Evolutionary conservation across 1,284 basidiomycete genomes (phyloP).

Genomic region (Melampsora americana): DNA sequence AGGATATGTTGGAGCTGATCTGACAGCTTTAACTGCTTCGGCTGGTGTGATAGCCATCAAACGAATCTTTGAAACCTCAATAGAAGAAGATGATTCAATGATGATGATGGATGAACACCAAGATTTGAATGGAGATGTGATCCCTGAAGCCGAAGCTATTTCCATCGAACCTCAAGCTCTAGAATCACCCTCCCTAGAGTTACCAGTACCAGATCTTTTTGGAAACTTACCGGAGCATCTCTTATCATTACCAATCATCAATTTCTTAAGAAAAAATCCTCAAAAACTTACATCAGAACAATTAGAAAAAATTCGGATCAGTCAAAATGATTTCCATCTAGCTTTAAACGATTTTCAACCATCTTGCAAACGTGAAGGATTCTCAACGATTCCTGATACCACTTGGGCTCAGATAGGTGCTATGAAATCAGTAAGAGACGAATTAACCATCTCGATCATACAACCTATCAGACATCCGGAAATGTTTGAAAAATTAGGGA

Average conservation of each 20-base stretch:
- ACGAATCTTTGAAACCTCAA: constrained; percentile 71
- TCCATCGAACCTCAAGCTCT: constrained; percentile 3
- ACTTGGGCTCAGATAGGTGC: constrained; percentile 96
- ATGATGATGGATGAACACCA: constrained; percentile 36
- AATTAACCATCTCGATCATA: constrained; percentile 94
- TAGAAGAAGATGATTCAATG: constrained; percentile 31
- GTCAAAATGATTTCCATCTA: constrained; percentile 69
- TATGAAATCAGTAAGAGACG: constrained; percentile 75
- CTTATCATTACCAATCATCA: constrained; percentile 70
- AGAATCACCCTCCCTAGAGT: constrained; percentile 48
- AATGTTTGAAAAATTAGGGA: constrained; percentile 79
- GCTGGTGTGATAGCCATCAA: constrained; percentile 95
- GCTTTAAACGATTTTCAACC: constrained; percentile 86
- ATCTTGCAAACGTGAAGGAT: constrained; percentile 94
- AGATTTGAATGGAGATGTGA: background rate
- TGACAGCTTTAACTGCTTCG: constrained; percentile 83
- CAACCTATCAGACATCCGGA: constrained; percentile 89
- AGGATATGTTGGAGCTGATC: constrained; percentile 93
- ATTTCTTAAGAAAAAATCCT: constrained; percentile 82
- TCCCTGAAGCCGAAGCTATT: constrained; percentile 37
- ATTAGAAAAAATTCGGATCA: constrained; percentile 75
- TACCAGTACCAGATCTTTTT: constrained; percentile 57
- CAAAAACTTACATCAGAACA: constrained; percentile 71
- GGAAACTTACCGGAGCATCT: constrained; percentile 54
- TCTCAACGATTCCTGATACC: constrained; percentile 91